Base-by-base conservation (phyloP, 2,329 filamentous ascomycete species). In the Diaporthe helianthi region DNA sequence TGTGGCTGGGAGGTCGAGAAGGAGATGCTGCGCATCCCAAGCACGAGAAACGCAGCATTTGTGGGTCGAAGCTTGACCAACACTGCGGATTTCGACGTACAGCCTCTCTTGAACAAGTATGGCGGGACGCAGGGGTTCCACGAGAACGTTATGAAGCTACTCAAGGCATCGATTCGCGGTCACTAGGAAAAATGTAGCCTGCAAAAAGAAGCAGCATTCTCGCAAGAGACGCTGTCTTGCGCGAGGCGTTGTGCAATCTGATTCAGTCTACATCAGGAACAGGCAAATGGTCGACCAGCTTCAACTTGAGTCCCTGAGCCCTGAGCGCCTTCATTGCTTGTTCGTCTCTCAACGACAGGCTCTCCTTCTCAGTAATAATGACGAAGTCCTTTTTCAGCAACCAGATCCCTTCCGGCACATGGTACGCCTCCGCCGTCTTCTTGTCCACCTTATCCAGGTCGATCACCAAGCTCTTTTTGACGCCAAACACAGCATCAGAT, bases 21-120 rank as follows among this genome's bases (percentile, higher is more conserved):
- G 72, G 95, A 97, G 75, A 90, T 96, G 83, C 80, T 99, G 75
- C 86, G 95, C 54, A 98, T 99, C 72, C 96, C 96, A 0, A 97
- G 93, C 78, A 98, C 95, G 47, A 85, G 96, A 71, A 98, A 98
- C 79, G 89, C 90, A 22, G 93, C 90, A 0, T 83, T 99, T 36
- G 77, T 98, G 49, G 94, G 94, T 4, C 86, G 93, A 38, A 79
- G 80, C 60, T 76, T 74, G 5, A 74, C 71, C 58, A 55, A 72
- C 0, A 52, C 68, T 1, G 74, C 74, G 3, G 74, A 81, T 12
- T 72, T 83, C 6, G 80, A 86, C 60, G 74, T 88, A 26, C 68
- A 79, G 15, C 76, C 77, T 1, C 74, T 91, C 24, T 74, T 89
- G 17, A 73, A 76, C 15, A 83, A 82, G 70, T 86, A 88, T 73